phyloP scores from a whole-genome alignment of 176 grass and related monocot species.

The Carex parvula region DNA sequence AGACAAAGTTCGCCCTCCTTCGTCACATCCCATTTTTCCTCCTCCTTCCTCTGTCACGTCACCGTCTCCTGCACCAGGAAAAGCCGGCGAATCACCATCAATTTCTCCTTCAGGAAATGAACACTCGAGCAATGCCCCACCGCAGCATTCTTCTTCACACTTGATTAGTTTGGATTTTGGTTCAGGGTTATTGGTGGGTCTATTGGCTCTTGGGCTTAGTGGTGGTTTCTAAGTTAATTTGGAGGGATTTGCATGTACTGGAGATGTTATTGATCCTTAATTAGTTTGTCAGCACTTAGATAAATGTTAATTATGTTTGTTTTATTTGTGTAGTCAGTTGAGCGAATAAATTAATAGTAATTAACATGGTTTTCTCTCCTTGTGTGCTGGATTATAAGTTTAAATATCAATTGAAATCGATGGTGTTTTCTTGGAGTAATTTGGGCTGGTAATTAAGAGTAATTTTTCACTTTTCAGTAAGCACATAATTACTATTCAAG shows the following conservation, averaged over 20 bases:
- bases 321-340: neutral
- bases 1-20: neutral
- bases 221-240: slow-evolving; percentile 15
- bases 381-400: neutral
- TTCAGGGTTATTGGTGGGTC: slow-evolving; percentile 3
- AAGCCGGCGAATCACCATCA: neutral
- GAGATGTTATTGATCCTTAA: neutral
- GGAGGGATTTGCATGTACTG: neutral
- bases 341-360: neutral
- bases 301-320: neutral
- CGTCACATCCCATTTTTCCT: neutral
- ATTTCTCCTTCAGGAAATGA: slow-evolving; percentile 10
- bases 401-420: neutral
- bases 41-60: neutral
- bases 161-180: neutral
- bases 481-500: neutral
- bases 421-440: neutral
- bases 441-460: neutral
- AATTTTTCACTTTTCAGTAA: neutral
- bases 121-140: neutral
- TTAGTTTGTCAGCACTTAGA: neutral
- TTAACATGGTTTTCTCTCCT: neutral
- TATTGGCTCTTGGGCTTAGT: slow-evolving; percentile 16
- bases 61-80: neutral
- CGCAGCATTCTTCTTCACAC: neutral